Percentiles rank a stretch among this genome's conserved stretches.
Evolutionary conservation across 2,329 filamentous ascomycete genomes (phyloP).

Genomic region (Fusarium sublunatum): DNA sequence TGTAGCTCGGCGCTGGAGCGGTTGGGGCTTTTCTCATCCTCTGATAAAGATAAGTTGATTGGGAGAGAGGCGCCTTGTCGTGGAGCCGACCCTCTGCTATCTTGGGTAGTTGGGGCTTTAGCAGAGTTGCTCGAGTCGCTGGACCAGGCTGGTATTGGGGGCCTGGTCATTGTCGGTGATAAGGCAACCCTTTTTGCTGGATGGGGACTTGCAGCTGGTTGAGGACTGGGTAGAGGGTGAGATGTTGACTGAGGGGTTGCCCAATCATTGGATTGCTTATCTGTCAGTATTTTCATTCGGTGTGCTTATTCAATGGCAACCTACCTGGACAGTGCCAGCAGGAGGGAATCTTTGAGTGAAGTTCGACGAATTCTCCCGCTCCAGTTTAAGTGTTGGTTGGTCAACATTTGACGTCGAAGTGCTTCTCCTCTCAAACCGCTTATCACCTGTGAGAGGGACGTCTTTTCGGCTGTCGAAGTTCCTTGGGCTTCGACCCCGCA

Average conservation of each 20-base stretch:
- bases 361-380: conserved; percentile 49
- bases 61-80: conserved; percentile 52
- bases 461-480: conserved; percentile 95
- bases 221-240: conserved; percentile 48
- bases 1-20: conserved; percentile 62
- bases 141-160: conserved; percentile 65
- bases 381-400: conserved; percentile 49
- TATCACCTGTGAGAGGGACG: conserved; percentile 74
- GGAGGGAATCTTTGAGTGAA: conserved; percentile 49
- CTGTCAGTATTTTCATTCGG: conserved; percentile 24
- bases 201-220: conserved; percentile 54
- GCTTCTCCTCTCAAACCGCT: conserved; percentile 60
- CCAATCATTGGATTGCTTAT: conserved; percentile 59
- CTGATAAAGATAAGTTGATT: conserved; percentile 67
- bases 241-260: conserved; percentile 53
- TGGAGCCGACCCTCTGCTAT: conserved; percentile 37
- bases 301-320: conserved; percentile 7
- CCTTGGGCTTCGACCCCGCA: conserved; percentile 88
- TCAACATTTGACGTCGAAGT: conserved; percentile 50
- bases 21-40: conserved; percentile 69
- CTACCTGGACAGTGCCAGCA: conserved; percentile 52
- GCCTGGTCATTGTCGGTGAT: conserved; percentile 62
- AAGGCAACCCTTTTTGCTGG: conserved; percentile 65
- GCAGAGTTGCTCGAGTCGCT: conserved; percentile 48
- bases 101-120: conserved; percentile 36